Percentiles rank a stretch among this genome's conserved stretches.
phyloP scores from a whole-genome alignment of 345 rosid species.

The Fremontodendron californicum region DNA sequence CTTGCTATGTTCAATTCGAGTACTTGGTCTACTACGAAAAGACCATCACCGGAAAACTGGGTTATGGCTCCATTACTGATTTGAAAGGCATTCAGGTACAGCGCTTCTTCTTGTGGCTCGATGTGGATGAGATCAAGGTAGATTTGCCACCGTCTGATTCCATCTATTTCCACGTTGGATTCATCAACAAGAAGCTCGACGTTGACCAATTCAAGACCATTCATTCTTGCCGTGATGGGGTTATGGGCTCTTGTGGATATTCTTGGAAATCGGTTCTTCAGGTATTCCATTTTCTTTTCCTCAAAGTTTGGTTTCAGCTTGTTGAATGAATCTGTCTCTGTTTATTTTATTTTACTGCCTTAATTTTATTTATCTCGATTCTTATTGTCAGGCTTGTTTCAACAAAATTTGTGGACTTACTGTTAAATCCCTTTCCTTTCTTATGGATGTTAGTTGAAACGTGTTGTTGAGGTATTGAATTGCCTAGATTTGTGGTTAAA shows the following conservation, averaged over 20 bases:
- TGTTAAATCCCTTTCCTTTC: neutral
- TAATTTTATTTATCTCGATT: neutral
- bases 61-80: constrained; percentile 70
- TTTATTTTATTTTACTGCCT: too few relatives aligned
- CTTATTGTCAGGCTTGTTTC: neutral
- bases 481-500: neutral
- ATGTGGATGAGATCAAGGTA: constrained; percentile 78
- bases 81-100: constrained; percentile 83
- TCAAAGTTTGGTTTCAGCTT: neutral
- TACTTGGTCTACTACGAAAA: constrained; percentile 79
- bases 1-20: constrained; percentile 73
- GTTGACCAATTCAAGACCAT: constrained; percentile 75
- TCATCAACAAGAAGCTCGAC: constrained; percentile 82
- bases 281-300: constrained; percentile 24
- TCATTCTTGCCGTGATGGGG: constrained; percentile 58
- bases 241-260: constrained; percentile 30
- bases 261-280: constrained; percentile 32
- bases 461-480: neutral
- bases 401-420: neutral
- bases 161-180: constrained; percentile 86
- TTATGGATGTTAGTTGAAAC: neutral
- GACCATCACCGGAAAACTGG: constrained; percentile 59
- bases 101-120: constrained; percentile 68
- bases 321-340: neutral
- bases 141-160: constrained; percentile 84